A percentile compares a stretch with the other conserved stretches of the same genome.
Conservation (phyloP, 148 eudicot species). For the Rhododendron vialii region DNA sequence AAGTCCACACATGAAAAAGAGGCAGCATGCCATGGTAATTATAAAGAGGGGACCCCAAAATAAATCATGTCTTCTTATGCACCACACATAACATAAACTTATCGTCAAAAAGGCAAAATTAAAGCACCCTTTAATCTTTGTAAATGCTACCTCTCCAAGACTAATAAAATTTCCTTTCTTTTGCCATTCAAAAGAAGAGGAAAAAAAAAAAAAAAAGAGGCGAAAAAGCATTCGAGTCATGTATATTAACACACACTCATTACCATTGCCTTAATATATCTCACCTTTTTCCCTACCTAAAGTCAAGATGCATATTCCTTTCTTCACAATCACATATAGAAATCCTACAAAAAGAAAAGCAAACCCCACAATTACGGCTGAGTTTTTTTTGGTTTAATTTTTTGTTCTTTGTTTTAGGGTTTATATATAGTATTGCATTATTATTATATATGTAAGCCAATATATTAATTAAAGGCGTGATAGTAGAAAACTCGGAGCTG, state of each 20-base stretch:
- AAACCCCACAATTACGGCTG: slow-evolving; percentile 3
- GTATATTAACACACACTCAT: background rate
- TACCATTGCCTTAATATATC: background rate
- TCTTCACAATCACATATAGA: slow-evolving; percentile 5
- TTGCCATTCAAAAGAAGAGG: too few relatives aligned
- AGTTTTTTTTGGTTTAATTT: background rate
- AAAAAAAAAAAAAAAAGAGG: background rate
- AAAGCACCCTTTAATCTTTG: background rate
- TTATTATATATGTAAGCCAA: background rate
- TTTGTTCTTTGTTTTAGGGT: background rate
- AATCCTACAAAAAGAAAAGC: background rate
- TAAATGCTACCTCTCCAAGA: too few relatives aligned
- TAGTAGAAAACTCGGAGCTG: background rate
- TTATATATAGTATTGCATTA: background rate
- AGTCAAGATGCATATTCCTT: slow-evolving; percentile 8
- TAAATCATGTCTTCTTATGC: background rate
- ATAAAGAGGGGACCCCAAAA: background rate
- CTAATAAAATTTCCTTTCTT: too few relatives aligned
- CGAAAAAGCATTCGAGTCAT: background rate
- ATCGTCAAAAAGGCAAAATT: slow-evolving; percentile 1
- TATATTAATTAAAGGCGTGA: background rate
- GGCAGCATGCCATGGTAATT: background rate
- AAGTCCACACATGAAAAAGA: background rate
- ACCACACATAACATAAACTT: background rate
- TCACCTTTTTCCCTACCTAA: slow-evolving; percentile 9